Evolutionary conservation across 768 basidiomycete species (phyloP).

Genomic region (Pisolithus microcarpus): DNA sequence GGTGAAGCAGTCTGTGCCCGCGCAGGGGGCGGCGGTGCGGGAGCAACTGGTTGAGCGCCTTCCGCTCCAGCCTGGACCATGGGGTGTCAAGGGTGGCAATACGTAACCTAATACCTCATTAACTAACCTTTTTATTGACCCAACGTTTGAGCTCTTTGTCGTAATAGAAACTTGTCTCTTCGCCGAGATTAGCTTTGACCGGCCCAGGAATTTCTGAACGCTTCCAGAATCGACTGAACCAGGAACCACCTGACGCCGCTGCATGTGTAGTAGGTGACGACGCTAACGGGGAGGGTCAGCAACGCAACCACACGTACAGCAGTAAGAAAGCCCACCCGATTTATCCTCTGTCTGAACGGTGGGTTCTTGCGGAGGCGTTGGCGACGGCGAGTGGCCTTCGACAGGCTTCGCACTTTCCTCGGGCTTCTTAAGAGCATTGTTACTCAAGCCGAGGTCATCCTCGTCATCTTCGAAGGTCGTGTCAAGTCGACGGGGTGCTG

Average conservation of each 20-base stretch:
- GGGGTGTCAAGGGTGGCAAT: not conserved
- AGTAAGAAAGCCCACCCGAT: slow-evolving; percentile 20
- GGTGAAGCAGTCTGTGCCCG: slow-evolving; percentile 86
- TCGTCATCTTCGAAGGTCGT: slow-evolving; percentile 45
- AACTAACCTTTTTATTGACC: slow-evolving; percentile 85
- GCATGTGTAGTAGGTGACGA: slow-evolving; percentile 13
- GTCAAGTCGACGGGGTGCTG: slow-evolving; percentile 8
- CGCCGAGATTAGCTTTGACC: slow-evolving; percentile 87
- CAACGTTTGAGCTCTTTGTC: slow-evolving; percentile 93
- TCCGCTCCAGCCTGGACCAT: slow-evolving; percentile 47
- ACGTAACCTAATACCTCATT: not conserved
- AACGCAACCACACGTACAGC: not conserved
- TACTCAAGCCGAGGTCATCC: slow-evolving; percentile 90
- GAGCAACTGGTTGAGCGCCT: slow-evolving; percentile 42
- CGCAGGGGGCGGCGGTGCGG: slow-evolving; percentile 78
- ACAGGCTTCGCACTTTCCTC: slow-evolving; percentile 21
- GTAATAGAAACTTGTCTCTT: slow-evolving; percentile 85
- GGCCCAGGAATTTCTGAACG: slow-evolving; percentile 62
- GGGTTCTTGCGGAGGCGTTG: slow-evolving; percentile 13
- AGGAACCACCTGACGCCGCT: slow-evolving; percentile 44
- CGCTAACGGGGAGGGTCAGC: slow-evolving; percentile 3
- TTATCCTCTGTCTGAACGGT: slow-evolving; percentile 19
- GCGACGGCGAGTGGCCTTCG: slow-evolving; percentile 17
- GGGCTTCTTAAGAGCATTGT: slow-evolving; percentile 41
- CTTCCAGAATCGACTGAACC: slow-evolving; percentile 82